Evolutionary conservation across 1,284 basidiomycete species (phyloP), one percentile per base, ranked within the genome.

Genomic region (Malassezia vespertilionis): DNA sequence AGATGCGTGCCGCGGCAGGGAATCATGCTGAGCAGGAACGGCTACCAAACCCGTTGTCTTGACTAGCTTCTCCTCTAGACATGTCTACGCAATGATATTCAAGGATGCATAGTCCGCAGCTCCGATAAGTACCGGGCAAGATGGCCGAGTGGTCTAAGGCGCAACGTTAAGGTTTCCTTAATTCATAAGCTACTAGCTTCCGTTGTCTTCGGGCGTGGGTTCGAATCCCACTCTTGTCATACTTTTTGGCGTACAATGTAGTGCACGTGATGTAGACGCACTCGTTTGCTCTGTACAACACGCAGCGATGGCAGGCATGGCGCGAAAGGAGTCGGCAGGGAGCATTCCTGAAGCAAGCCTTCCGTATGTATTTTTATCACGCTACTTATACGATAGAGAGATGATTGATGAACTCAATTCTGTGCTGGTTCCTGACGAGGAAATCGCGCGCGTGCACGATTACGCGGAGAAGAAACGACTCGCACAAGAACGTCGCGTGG

Each of bases 201-300:
- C 48, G 48, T 51, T 51, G 48, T 62, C 60, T 62, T 62, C 60
- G 61, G 61, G 61, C 63, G 63, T 63, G 63, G 63, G 61, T 65
- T 63, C 57, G 62, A 63, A 61, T 65, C 59, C 61, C 63, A 61
- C 63, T 60, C 55, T 65, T 60, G 58, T 64, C 60, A 62, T 40
- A 51, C 10, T 44, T 45, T 41, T 51, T 50, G 10, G 6, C 7
- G 7, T n/a, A 32, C n/a, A 2, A 21, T 10, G 4, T 23, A 5
- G 34, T 12, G 14, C 34, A 36, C 34, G 34, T 36, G 34, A 12
- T 24, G 31, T n/a, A 15, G 12, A n/a, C 31, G 31, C 4, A 22
- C 14, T n/a, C 5, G n/a, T n/a, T 8, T 32, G 21, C 21, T n/a
- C n/a, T 17, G 28, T 21, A 12, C 39, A 27, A 24, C 30, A 33